Base-by-base conservation (phyloP, 371 early-diverging fungal species). In the Polyrhizophydium stewartii region DNA sequence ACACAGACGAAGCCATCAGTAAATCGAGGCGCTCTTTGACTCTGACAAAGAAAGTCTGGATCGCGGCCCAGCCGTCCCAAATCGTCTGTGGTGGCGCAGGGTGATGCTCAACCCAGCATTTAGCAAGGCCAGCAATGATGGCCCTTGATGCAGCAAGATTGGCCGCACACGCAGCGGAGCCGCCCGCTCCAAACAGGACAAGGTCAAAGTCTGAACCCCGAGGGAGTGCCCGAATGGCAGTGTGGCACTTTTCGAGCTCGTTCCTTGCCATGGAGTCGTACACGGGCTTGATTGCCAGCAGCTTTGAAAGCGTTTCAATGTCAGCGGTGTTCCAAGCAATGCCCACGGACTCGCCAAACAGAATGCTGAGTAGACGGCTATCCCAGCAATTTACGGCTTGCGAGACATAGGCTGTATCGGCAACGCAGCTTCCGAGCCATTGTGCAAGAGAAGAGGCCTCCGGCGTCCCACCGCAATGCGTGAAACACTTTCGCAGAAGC, bases 281-380 rank as follows among this genome's bases (percentile, higher is more conserved):
- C 25, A 53, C 28, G 1, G 30, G 13, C 22, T 58, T 58, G 31
- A 58, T 22, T 7, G 46, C 6, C 45, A 33, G 46, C 27, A 58
- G 2, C 12, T 12, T 6, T 24, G 38, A 7, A 12, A 24, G 33
- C 24, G 24, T 35, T 21, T 58, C 43, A 10, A 30, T 27, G 21
- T 45, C 46, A 13, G 43, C 40, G 3, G 31, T 19, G 2, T 5
- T 37, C 60, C 55, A 60, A 27, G 28, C 43, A 2, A 50, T 31
- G 22, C 25, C 51, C 55, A 65, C 47, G 0, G 60, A 10, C 2
- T 65, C 68, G 9, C 19, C 19, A 43, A 68, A 64, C 33, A 63
- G 16, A 6, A 57, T 53, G 19, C 24, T n/a, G 27, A 68, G 38
- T 1, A 64, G 52, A 22, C 57, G 24, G 19, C 38, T 22, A 37